Base-by-base conservation (phyloP, 805 yeast species). In the Hanseniaspora occidentalis region DNA sequence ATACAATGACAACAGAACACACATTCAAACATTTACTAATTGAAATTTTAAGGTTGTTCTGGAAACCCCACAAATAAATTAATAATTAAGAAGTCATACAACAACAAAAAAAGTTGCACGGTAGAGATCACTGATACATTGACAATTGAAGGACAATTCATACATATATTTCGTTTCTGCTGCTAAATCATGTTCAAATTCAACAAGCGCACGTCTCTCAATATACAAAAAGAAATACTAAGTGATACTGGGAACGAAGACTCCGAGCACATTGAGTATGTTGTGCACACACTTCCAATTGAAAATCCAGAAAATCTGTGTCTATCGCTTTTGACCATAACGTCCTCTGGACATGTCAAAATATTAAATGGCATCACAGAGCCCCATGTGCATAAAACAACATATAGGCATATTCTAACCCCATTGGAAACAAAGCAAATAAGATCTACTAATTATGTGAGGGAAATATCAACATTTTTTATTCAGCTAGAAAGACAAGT, bases 391-490 rank as follows among this genome's bases (percentile, higher is more conserved):
- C 33, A 29, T 13, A n/a, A 29, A 13, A 29, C 33, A 4, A 29
- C 33, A 14, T 29, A 29, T 16, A 16, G 17, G 33, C 33, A 29
- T 16, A 29, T 29, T n/a, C 17, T 29, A 16, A 29, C 33, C 18
- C n/a, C 33, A n/a, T n/a, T 8, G 16, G 33, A 29, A 29, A 18
- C 17, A 9, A 13, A 14, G 17, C 18, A 29, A 9, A 29, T 29
- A 4, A 16, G 16, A 14, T n/a, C 18, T 18, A n/a, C 18, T 16
- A n/a, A 29, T n/a, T 29, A 29, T 18, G 33, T n/a, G n/a, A 29
- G 16, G 18, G 33, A 29, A 16, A 37, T 58, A 19, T 46, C 52
- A 1, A 58, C 61, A 1, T 50, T 58, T 1, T 56, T 58, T 40
- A 54, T 52, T 6, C 46, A 48, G 37, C 52, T 54, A 38, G 50